Conservation (phyloP, 768 basidiomycete species). For the Boletus pseudopeckii region DNA sequence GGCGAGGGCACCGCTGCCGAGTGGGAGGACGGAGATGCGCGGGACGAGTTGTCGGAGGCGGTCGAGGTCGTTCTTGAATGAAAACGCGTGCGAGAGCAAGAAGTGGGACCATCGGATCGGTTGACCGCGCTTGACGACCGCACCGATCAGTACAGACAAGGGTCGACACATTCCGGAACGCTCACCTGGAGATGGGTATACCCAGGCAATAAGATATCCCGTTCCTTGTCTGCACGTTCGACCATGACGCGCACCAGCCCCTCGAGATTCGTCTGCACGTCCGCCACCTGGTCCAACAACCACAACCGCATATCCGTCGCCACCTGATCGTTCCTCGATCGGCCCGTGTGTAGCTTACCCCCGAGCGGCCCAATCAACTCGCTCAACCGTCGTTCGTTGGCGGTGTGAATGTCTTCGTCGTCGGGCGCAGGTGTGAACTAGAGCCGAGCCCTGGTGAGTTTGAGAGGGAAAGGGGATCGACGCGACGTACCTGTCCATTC, state of each 20-base stretch:
- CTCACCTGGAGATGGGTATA: slow-evolving; percentile 95
- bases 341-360: slow-evolving; percentile 95
- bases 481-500: slow-evolving; percentile 51
- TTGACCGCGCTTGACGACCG: slow-evolving; percentile 74
- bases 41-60: slow-evolving; percentile 81
- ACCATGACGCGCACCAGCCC: slow-evolving; percentile 84
- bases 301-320: slow-evolving; percentile 98
- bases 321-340: slow-evolving; percentile 97
- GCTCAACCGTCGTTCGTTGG: slow-evolving; percentile 91
- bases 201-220: slow-evolving; percentile 86
- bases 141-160: background rate
- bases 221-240: slow-evolving; percentile 90
- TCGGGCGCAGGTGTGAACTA: slow-evolving; percentile 80
- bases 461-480: background rate
- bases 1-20: slow-evolving; percentile 92
- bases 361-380: slow-evolving; percentile 91
- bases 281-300: slow-evolving; percentile 76
- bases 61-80: slow-evolving; percentile 86
- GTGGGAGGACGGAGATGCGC: slow-evolving; percentile 88
- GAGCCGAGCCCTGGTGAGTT: background rate
- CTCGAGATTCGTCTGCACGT: slow-evolving; percentile 65
- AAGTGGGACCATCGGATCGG: slow-evolving; percentile 99
- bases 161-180: background rate
- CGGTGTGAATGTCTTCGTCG: slow-evolving; percentile 99
- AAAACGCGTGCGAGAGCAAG: slow-evolving; percentile 90